Evolutionary conservation across 2,329 filamentous ascomycete species (phyloP).

Genomic region (Aspergillus candidus): DNA sequence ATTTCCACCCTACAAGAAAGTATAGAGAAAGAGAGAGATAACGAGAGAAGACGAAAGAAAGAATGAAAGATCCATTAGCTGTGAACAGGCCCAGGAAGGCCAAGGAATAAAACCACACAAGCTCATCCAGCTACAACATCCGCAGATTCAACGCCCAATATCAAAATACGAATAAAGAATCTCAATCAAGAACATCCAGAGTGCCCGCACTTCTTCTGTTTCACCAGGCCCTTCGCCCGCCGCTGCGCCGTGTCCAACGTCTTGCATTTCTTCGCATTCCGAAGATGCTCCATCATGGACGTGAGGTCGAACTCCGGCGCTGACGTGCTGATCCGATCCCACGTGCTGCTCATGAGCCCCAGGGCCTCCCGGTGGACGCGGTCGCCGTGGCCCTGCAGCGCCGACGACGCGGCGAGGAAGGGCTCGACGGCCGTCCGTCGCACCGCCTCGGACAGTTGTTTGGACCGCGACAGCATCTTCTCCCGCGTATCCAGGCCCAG

Average conservation of each 20-base stretch:
- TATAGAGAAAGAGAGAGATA: not conserved
- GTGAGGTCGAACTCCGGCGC: conserved; percentile 19
- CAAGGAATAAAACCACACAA: too few species aligned
- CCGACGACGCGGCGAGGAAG: conserved; percentile 27
- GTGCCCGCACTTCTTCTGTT: conserved; percentile 13
- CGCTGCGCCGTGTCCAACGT: conserved; percentile 31
- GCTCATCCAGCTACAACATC: too few species aligned
- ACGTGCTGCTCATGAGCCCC: conserved; percentile 23
- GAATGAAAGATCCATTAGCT: not conserved
- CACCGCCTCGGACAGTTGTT: conserved; percentile 29
- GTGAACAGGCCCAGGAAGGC: too few species aligned
- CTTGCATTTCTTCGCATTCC: conserved; percentile 22
- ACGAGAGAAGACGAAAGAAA: not conserved
- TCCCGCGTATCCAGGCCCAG: conserved; percentile 18
- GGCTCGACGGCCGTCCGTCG: conserved; percentile 25
- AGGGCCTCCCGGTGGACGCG: conserved; percentile 24
- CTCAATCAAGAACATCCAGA: conserved; percentile 4
- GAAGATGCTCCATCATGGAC: conserved; percentile 23
- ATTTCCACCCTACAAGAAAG: not conserved
- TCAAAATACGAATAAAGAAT: not conserved
- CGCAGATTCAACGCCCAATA: not conserved
- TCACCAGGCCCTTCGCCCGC: conserved; percentile 26
- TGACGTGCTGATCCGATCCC: conserved; percentile 22
- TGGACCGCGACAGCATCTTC: conserved; percentile 26
- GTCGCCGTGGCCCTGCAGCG: conserved; percentile 25